Base-by-base conservation (phyloP, 768 basidiomycete species). In the Boletales sp. region DNA sequence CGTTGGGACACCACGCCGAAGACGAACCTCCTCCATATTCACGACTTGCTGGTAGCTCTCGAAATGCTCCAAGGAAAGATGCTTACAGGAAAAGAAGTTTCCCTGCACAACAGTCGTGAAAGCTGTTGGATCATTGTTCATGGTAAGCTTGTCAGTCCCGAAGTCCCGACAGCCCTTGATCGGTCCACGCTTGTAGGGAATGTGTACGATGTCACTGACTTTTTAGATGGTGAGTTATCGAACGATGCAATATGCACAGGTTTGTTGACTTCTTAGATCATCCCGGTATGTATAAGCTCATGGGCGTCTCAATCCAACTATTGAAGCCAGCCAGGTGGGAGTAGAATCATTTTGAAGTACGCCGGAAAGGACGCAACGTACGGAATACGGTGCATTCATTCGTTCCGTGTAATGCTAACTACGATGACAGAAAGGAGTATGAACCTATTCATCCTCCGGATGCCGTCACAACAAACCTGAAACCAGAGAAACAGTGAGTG, bases 311-410 rank as follows among this genome's bases (percentile, higher is more conserved):
- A 5, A 44, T 41, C 42, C 33, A 39, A 61, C 33, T 49, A 45
- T 45, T 36, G 10, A 7, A 36, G 5, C 8, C 47, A 45, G 33
- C 42, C 57, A 79, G 90, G 92, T 32, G 93, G 92, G 8, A 83
- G 83, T 62, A 86, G 81, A 62, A 90, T 94, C 58, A 86, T 94
- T 42, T 65, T 94, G 47, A 90, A 90, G 64, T 90, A 93, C 57
- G 91, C 88, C 3, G 94, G 94, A 21, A 87, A 85, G 63, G 93
- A 93, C 64, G 90, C 90, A 31, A 95, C 87, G 83, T 89, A 66
- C 35, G 87, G 65, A 21, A 8, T 42, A n/a, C 19, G 14, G 12
- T 34, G 19, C 19, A 44, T 10, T 12, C 2, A 12, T 10, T 6
- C 4, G n/a, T 1, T 8, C 17, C 15, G 28, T 7, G 6, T 11